Base-by-base conservation (phyloP, 768 basidiomycete species). In the Goffeauzyma gilvescens region DNA sequence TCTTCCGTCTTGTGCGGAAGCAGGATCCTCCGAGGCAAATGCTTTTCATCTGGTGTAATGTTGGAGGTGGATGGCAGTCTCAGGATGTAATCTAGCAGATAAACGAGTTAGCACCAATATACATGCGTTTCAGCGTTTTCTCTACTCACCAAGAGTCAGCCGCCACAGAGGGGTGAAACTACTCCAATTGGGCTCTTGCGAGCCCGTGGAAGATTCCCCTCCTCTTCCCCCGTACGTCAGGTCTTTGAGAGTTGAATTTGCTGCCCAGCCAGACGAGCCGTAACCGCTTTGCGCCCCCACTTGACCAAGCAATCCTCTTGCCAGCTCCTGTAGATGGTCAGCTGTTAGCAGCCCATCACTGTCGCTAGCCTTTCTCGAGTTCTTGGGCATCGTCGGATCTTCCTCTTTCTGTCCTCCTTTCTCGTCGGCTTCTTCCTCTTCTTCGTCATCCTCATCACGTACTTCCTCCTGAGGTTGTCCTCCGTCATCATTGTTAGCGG, bases 131-230 rank as follows among this genome's bases (percentile, higher is more conserved):
- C n/a, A n/a, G n/a, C n/a, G n/a, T n/a, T n/a, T n/a, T n/a, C n/a
- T 7, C 27, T 1, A 57, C 67, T 47, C 52, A 80, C 85, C 85
- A 57, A 89, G 58, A 3, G 79, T 78, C 7, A 78, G 65, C 54
- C 80, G 74, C 83, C 84, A 89, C 55, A 77, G 35, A 23, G 82
- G 75, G 0, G 89, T 85, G 55, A 79, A 90, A 57, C 79, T 82
- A 27, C 87, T 89, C 68, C 77, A 95, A 59, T 75, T 72, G 3
- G 86, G 85, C 57, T 89, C 84, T 57, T 72, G 63, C 9, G 63
- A 67, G 3, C 84, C 84, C 15, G 63, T 65, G 44, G 70, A 66
- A 8, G 55, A 64, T 12, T 57, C 24, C n/a, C 55, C 50, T 1
- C 68, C 59, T 50, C 79, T 66, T 34, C 64, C 59, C 2, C 76